A percentile compares a stretch with the other conserved stretches of the same genome.
Conservation (phyloP, 768 basidiomycete genomes). For the Pholiota molesta region DNA sequence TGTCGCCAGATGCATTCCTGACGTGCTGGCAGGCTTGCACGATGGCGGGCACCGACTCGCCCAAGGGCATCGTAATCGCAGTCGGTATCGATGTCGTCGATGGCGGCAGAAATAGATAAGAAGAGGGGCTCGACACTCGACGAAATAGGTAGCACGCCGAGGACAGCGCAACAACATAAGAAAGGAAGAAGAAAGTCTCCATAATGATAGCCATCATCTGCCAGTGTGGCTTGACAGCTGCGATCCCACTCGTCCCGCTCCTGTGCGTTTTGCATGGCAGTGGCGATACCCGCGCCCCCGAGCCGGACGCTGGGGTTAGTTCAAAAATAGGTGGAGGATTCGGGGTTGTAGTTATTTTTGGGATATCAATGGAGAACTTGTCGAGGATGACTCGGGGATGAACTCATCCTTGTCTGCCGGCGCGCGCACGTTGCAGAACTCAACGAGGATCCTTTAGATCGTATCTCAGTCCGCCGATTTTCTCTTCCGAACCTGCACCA, state of each 20-base stretch:
- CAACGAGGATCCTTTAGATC: slow-evolving; percentile 64
- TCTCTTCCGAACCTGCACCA: slow-evolving; percentile 66
- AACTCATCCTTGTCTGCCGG: slow-evolving; percentile 75
- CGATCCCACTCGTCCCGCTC: too few relatives aligned
- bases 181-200: too few relatives aligned
- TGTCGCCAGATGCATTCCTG: slow-evolving; percentile 80
- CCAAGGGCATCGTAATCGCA: slow-evolving; percentile 79
- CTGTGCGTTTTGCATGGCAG: too few relatives aligned
- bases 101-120: too few relatives aligned
- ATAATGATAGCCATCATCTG: slow-evolving; percentile 70
- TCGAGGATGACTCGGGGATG: slow-evolving; percentile 56
- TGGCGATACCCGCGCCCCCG: too few relatives aligned
- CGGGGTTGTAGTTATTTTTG: not conserved
- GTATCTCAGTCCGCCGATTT: slow-evolving; percentile 49
- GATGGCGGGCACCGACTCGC: slow-evolving; percentile 61
- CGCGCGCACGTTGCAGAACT: slow-evolving; percentile 72
- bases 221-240: slow-evolving; percentile 63
- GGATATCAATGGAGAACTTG: slow-evolving; percentile 31
- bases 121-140: not conserved
- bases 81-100: too few relatives aligned
- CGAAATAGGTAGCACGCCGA: not conserved
- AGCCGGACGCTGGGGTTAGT: too few relatives aligned
- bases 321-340: not conserved
- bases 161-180: too few relatives aligned
- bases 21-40: slow-evolving; percentile 88